Conservation (phyloP, 208 protist genomes). For the Leishmania gerbilli region DNA sequence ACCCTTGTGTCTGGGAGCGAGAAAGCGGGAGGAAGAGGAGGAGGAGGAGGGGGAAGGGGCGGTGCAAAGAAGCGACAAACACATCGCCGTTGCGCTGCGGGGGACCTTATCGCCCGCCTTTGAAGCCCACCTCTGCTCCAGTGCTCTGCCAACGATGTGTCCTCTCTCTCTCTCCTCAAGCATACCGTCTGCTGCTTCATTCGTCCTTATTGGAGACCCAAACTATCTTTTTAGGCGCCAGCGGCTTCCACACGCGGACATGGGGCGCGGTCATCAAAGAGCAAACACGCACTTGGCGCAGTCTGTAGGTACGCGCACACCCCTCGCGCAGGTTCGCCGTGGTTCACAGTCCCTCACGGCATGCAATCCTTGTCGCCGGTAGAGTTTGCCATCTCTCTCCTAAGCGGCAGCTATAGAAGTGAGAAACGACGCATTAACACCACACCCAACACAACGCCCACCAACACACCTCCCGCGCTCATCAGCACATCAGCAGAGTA, state of each 20-base stretch:
- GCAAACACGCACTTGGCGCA: neutral
- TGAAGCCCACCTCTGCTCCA: neutral
- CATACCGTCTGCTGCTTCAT: neutral
- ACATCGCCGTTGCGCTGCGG: neutral
- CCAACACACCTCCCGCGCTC: slow-evolving; percentile 12
- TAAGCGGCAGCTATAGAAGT: slow-evolving; percentile 8
- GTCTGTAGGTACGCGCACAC: neutral
- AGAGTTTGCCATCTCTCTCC: neutral
- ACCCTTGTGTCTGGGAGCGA: neutral
- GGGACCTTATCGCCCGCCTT: neutral
- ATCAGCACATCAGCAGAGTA: slow-evolving; percentile 11
- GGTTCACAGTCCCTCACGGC: neutral
- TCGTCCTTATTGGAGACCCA: neutral
- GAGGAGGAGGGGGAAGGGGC: neutral
- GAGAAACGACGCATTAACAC: slow-evolving; percentile 17
- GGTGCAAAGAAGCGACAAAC: neutral
- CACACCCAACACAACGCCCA: slow-evolving; percentile 21
- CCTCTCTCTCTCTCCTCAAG: neutral
- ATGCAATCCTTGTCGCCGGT: neutral
- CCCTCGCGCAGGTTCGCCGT: neutral
- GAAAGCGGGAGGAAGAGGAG: neutral
- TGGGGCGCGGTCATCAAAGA: neutral
- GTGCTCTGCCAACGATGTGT: neutral
- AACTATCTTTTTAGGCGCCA: neutral
- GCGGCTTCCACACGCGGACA: neutral